Evolutionary conservation across 305 asterid genomes (phyloP).

Genomic region (Fraxinus latifolia): DNA sequence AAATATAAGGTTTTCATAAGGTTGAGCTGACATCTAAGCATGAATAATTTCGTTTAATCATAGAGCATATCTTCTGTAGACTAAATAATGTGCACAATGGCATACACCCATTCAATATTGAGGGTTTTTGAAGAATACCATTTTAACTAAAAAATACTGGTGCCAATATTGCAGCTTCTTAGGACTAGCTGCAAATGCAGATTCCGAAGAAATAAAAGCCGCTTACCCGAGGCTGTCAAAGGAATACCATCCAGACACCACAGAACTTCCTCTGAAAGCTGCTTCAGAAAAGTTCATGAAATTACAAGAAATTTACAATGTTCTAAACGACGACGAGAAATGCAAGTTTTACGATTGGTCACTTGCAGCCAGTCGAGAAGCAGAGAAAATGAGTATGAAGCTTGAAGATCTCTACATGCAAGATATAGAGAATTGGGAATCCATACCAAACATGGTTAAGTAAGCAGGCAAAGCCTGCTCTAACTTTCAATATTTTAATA

Average conservation of each 20-base stretch:
- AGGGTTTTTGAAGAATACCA: no score
- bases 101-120: neutral
- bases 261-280: constrained; percentile 67
- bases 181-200: constrained; percentile 68
- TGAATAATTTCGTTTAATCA: neutral
- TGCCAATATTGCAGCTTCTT: constrained; percentile 45
- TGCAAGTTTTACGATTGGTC: constrained; percentile 77
- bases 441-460: constrained; percentile 72
- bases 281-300: constrained; percentile 80
- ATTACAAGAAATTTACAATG: constrained; percentile 54
- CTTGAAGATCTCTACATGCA: constrained; percentile 59
- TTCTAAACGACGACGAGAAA: constrained; percentile 56
- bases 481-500: constrained; percentile 62
- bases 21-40: neutral
- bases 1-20: neutral
- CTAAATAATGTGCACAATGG: neutral
- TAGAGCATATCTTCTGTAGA: neutral
- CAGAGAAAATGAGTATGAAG: constrained; percentile 70
- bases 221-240: constrained; percentile 73
- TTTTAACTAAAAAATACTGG: neutral
- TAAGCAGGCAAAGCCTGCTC: constrained; percentile 78
- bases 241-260: constrained; percentile 91
- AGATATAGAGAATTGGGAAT: constrained; percentile 49
- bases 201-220: constrained; percentile 72
- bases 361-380: constrained; percentile 69